Evolutionary conservation across 192 early-diverging fungal genomes (phyloP).

Genomic region (Rhizophagus sp.): DNA sequence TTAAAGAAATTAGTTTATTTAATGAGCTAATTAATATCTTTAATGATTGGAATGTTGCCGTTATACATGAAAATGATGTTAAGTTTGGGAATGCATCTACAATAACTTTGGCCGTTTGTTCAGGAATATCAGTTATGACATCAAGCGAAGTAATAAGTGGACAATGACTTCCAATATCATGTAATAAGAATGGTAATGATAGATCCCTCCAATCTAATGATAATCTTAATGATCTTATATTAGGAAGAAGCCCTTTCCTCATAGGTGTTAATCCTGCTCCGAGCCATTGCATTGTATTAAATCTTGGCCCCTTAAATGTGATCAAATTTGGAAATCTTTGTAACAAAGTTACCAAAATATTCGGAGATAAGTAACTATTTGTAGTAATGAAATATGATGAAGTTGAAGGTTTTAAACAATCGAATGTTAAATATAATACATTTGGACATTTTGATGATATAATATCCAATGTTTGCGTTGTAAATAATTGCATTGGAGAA

Average conservation of each 20-base stretch:
- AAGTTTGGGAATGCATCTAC: neutral
- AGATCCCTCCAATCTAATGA: conserved; percentile 2
- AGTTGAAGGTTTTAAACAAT: neutral
- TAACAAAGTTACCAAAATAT: neutral
- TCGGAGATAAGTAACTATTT: neutral
- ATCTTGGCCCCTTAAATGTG: neutral
- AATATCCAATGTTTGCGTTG: neutral
- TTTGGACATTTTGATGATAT: neutral
- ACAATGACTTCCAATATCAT: neutral
- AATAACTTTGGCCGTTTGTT: neutral
- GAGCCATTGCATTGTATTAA: neutral
- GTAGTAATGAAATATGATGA: neutral
- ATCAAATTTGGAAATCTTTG: neutral
- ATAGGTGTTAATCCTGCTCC: neutral
- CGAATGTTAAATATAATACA: neutral
- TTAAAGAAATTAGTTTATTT: neutral
- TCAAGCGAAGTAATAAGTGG: neutral
- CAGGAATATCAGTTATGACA: neutral
- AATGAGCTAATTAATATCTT: neutral
- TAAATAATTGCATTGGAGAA: neutral
- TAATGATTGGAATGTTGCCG: neutral
- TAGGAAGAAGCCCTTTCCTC: neutral
- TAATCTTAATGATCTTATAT: neutral
- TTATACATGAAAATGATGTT: neutral
- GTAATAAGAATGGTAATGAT: neutral